Percentiles rank a stretch among this genome's conserved stretches.
Evolutionary conservation across 2,329 filamentous ascomycete genomes (phyloP).

Genomic region (Claviceps sp.): DNA sequence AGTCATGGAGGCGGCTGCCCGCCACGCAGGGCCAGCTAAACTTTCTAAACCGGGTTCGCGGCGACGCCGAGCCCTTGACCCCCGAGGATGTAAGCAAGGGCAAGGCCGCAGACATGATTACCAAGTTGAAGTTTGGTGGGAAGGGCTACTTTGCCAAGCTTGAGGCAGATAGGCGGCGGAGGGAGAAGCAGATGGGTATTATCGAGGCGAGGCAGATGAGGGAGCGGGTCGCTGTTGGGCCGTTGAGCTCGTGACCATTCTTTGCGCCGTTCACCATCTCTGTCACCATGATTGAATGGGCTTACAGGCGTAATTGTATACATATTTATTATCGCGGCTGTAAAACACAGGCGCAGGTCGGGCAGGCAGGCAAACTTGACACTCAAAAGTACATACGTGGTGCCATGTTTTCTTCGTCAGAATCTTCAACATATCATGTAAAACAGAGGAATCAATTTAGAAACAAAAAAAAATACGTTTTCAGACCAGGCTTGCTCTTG

Average conservation of each 20-base stretch:
- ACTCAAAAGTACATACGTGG: no score
- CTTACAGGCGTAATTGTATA: no score
- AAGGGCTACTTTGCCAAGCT: constrained; percentile 45
- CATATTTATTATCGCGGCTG: no score
- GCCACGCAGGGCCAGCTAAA: constrained; percentile 54
- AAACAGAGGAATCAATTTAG: no score
- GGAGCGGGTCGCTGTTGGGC: constrained; percentile 44
- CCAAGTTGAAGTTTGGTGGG: constrained; percentile 76
- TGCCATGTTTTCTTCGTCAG: no score
- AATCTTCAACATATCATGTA: no score
- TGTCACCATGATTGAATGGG: no score
- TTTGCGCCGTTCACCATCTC: neutral
- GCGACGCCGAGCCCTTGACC: constrained; percentile 37
- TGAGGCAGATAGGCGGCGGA: constrained; percentile 38
- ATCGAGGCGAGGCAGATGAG: constrained; percentile 28
- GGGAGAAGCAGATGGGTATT: constrained; percentile 22
- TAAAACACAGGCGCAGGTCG: no score
- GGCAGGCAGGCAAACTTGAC: no score
- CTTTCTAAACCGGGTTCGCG: constrained; percentile 54
- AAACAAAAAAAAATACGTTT: no score
- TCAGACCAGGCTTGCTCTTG: no score
- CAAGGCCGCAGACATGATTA: constrained; percentile 79
- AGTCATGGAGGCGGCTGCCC: constrained; percentile 55
- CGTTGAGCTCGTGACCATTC: constrained; percentile 20
- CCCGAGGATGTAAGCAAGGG: constrained; percentile 57